Base-by-base conservation (phyloP, 2,329 filamentous ascomycete genomes). In the Chrysoporthe puriensis region DNA sequence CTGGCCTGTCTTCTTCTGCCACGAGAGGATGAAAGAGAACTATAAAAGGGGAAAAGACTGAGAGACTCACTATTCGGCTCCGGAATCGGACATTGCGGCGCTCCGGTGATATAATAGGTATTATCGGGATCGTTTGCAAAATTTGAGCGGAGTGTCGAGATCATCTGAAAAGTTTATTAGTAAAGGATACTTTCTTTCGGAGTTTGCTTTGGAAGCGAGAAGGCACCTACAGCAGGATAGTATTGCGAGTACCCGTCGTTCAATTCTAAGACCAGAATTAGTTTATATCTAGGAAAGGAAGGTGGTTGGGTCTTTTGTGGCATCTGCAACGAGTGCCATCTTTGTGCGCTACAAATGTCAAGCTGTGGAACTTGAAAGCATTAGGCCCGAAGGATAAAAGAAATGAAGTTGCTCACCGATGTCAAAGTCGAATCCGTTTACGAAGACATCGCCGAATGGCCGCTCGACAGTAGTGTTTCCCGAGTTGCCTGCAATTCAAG, bases 351-450 rank as follows among this genome's bases (percentile, higher is more conserved):
- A 21, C n/a, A 18, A n/a, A 18, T 18, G 14, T 7, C 18, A 42
- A 6, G 16, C 16, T 3, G 56, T 3, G 4, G 40, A 7, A 42
- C 40, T 21, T 40, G 32, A 36, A n/a, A n/a, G 7, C 34, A 26
- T 58, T 11, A 14, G 5, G 1, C 13, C 18, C 34, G 9, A 8
- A n/a, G 3, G 34, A 9, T 36, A 44, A 44, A 26, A 32, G 7
- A 21, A 18, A 21, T 26, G 9, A 32, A 44, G 40, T 1, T n/a
- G 44, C 59, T 32, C 7, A 61, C 59, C 59, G 42, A 81, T 77
- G 58, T 82, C 80, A 67, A 81, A 80, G 70, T 83, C 81, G 72
- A 79, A 83, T 21, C 81, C 79, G 66, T 85, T 80, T n/a, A 85
- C 78, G 2, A 81, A 75, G 7, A 77, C 78, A 54, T 76, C 73